Evolutionary conservation across 129 eudicot genomes (phyloP).

Genomic region (Kitagawia praeruptora): DNA sequence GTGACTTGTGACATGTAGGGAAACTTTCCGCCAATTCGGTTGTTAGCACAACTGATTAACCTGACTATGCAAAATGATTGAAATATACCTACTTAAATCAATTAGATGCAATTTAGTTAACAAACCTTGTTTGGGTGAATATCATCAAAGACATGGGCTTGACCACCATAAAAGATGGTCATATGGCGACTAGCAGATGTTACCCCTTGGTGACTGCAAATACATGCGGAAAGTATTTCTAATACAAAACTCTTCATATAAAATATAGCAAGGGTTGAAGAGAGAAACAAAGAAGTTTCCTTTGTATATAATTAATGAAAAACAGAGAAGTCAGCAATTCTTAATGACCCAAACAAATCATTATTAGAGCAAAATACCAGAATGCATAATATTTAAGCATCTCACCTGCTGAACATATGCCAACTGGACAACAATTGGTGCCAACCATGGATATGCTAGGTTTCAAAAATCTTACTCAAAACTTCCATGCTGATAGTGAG

Average conservation of each 20-base stretch:
- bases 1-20: not conserved
- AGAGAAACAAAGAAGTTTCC: not conserved
- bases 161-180: constrained; percentile 98
- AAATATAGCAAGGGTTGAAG: not conserved
- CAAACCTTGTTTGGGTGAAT: constrained; percentile 85
- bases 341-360: not conserved
- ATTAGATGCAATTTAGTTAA: not conserved
- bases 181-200: constrained; percentile 63
- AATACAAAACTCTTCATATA: not conserved
- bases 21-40: not conserved
- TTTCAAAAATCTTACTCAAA: constrained; percentile 47
- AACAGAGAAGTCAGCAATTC: constrained; percentile 6
- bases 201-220: constrained; percentile 57
- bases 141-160: constrained; percentile 92
- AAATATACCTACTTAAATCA: not conserved
- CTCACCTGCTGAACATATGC: constrained; percentile 90
- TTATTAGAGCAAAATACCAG: not conserved
- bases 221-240: constrained; percentile 4
- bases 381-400: not conserved
- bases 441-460: constrained; percentile 73
- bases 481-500: constrained; percentile 57
- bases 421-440: constrained; percentile 69
- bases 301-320: too few species aligned
- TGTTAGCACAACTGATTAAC: not conserved
- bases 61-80: not conserved